phyloP scores from a whole-genome alignment of 2,329 filamentous ascomycete species.

The Pseudogymnoascus destructans region DNA sequence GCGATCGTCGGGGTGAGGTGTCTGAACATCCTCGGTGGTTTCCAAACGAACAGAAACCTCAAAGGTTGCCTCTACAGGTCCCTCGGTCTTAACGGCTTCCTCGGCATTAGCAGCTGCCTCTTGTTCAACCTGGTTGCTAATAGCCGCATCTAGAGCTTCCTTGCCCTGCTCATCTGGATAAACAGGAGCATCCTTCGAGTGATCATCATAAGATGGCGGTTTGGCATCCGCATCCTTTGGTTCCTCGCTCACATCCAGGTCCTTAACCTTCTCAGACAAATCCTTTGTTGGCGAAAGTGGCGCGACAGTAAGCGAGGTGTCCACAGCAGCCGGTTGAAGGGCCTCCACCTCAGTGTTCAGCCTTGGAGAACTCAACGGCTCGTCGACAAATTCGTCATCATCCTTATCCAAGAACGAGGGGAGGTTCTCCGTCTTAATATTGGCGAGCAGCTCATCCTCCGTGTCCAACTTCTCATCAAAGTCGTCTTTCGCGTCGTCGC shows the following conservation, averaged over 20 bases:
- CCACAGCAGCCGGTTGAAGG: constrained; percentile 40
- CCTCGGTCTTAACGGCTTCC: constrained; percentile 10
- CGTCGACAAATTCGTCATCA: constrained; percentile 66
- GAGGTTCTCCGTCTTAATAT: constrained; percentile 23
- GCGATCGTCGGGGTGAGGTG: constrained; percentile 51
- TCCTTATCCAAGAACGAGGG: constrained; percentile 42
- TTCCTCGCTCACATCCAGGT: constrained; percentile 20
- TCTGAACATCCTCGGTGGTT: constrained; percentile 24
- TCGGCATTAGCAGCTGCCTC: constrained; percentile 11
- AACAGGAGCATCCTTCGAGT: constrained; percentile 5
- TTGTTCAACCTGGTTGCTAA: constrained; percentile 10
- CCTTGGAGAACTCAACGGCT: constrained; percentile 56
- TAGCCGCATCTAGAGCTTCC: constrained; percentile 21
- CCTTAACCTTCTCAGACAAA: constrained; percentile 22
- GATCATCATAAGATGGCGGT: constrained; percentile 16
- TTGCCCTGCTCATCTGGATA: constrained; percentile 13
- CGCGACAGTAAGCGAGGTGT: constrained; percentile 42
- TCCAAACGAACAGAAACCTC: constrained; percentile 9
- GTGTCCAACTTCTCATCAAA: constrained; percentile 43
- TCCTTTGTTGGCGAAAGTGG: constrained; percentile 43
- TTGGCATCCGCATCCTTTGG: constrained; percentile 21
- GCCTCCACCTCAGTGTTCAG: constrained; percentile 49
- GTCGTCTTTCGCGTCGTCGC: constrained; percentile 59
- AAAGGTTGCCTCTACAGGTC: constrained; percentile 10
- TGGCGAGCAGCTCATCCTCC: constrained; percentile 37